Conservation (phyloP, 441 rosid genomes). For the Aleurites moluccanus region DNA sequence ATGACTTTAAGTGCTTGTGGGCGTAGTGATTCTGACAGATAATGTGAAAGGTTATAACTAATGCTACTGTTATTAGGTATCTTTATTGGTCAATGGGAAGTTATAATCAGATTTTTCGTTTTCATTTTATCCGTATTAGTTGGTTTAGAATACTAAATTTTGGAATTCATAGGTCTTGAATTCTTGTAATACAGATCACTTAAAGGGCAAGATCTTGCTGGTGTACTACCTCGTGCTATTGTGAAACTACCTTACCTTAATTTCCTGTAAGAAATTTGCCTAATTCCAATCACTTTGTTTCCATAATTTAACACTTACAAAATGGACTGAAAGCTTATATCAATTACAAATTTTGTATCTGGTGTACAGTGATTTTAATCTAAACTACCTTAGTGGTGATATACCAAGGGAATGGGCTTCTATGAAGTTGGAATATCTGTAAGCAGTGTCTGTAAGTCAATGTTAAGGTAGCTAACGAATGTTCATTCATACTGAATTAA, state of each 20-base stretch:
- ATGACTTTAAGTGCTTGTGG: background rate
- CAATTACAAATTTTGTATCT: conserved; percentile 9
- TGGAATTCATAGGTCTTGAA: background rate
- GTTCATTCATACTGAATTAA: conserved; percentile 2
- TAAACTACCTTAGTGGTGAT: conserved; percentile 38
- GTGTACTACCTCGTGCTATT: conserved; percentile 36
- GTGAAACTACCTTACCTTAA: conserved; percentile 35
- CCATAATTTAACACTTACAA: background rate
- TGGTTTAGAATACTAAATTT: background rate
- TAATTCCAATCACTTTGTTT: conserved; percentile 1
- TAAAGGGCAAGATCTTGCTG: conserved; percentile 38
- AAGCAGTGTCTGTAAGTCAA: conserved; percentile 22
- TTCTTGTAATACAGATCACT: conserved; percentile 27
- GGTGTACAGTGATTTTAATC: conserved; percentile 29
- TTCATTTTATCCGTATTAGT: no score
- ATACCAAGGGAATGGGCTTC: conserved; percentile 47
- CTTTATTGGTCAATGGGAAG: background rate
- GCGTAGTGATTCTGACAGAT: background rate
- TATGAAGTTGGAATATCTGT: conserved; percentile 37
- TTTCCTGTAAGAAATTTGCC: conserved; percentile 31
- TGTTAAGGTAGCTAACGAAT: background rate
- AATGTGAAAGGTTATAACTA: background rate
- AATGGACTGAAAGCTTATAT: background rate
- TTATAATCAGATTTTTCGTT: background rate
- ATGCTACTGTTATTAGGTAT: background rate